Base-by-base conservation (phyloP, 2,329 filamentous ascomycete species). In the Rasamsonia emersonii region DNA sequence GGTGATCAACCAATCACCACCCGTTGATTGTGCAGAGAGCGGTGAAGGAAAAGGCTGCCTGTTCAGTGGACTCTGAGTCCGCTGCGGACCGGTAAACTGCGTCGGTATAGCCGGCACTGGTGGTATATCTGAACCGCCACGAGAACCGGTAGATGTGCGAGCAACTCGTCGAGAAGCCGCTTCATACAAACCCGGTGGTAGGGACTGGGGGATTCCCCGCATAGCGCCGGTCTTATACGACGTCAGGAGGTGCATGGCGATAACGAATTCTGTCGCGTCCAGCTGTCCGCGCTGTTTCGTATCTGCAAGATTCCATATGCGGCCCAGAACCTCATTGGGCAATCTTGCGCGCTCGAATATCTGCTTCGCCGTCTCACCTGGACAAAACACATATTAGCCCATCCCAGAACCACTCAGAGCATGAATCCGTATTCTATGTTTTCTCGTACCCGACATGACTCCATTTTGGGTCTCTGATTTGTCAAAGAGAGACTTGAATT, bases 241-340 rank as follows among this genome's bases (percentile, higher is more conserved):
- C 9, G 86, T 89, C 40, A 98, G 71, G 39, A 98, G 68, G 58
- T 98, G 91, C 91, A 98, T 98, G 27, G 91, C 91, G 51, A 98
- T 93, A 53, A 94, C 83, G 56, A 98, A 98, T 50, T 96, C 91
- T 9, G 86, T 89, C 47, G 79, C 71, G 36, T 88, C 82, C 20
- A 98, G 70, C 18, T 82, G 78, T 30, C 91, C 91, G 32, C 88
- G 78, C 61, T 94, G 86, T 59, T 95, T 88, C 0, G 86, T 91
- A 56, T 98, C 91, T 14, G 88, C 82, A 39, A 98, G 71, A 48
- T 83, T 86, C 91, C 91, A 98, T 64, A 98, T 95, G 45, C 82
- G 79, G n/a, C 88, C 88, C 18, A 98, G 70, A 8, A 83, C 73
- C 47, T 96, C 86, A 54, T 93, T 95, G 4, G 89, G 82, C 41